Conservation (phyloP, 495 filamentous ascomycete species). For the Aspergillus conjunctus region DNA sequence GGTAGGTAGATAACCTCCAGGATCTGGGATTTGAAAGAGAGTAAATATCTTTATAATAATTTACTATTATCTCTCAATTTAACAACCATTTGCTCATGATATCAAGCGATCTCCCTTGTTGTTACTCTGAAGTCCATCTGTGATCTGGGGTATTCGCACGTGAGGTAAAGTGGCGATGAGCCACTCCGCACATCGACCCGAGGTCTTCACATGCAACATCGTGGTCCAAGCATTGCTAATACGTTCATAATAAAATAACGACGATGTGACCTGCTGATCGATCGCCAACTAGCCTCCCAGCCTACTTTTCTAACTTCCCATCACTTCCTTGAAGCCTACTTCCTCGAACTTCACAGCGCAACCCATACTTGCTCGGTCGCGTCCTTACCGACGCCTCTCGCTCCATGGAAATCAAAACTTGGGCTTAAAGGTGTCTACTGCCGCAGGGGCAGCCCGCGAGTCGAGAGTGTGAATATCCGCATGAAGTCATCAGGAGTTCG, state of each 20-base stretch:
- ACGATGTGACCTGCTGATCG: conserved; percentile 19
- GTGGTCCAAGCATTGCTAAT: conserved; percentile 7
- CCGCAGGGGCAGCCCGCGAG: conserved; percentile 14
- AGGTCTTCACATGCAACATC: conserved; percentile 36
- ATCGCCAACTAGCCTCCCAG: conserved; percentile 11
- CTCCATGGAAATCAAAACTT: conserved; percentile 26
- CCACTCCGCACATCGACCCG: conserved; percentile 26
- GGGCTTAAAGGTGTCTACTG: conserved; percentile 25
- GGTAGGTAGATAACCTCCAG: too few relatives aligned
- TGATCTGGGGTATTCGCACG: conserved; percentile 27
- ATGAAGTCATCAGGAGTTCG: background rate
- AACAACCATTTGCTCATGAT: too few relatives aligned
- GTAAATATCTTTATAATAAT: too few relatives aligned
- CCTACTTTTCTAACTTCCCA: background rate
- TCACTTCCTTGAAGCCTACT: too few relatives aligned
- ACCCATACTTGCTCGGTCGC: background rate
- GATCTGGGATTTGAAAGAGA: too few relatives aligned
- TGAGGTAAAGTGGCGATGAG: conserved; percentile 20
- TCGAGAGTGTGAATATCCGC: background rate
- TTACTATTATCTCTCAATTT: too few relatives aligned
- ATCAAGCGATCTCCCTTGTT: too few relatives aligned
- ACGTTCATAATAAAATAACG: conserved; percentile 10
- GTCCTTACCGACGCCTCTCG: conserved; percentile 13
- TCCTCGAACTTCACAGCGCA: background rate
- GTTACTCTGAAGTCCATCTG: too few relatives aligned